Conservation (phyloP, 2,329 filamentous ascomycete species). For the Fusarium armeniacum region DNA sequence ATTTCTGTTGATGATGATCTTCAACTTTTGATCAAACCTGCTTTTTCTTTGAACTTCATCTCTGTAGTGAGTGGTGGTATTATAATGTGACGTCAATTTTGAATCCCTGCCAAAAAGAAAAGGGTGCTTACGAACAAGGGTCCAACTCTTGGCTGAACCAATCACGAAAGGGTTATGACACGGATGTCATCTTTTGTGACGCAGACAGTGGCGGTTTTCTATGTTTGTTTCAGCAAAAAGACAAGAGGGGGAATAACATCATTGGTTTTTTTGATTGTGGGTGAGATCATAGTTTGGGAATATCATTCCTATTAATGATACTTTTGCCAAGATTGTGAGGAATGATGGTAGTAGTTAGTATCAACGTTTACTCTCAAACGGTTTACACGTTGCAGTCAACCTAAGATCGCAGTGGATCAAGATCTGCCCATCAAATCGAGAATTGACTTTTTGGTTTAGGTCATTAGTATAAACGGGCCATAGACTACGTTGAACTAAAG, state of each 20-base stretch:
- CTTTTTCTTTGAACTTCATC: conserved; percentile 10
- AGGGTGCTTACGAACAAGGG: conserved; percentile 20
- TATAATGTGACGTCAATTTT: conserved; percentile 36
- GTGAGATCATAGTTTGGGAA: conserved; percentile 6
- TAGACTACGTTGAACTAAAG: background rate
- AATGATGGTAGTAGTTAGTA: background rate
- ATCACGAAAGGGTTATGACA: conserved; percentile 36
- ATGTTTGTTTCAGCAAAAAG: conserved; percentile 4
- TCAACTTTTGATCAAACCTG: conserved; percentile 33
- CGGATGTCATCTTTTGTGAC: conserved; percentile 29
- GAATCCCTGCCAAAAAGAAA: background rate
- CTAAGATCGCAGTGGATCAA: conserved; percentile 22
- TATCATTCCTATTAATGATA: background rate
- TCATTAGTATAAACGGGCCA: background rate
- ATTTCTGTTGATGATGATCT: conserved; percentile 15
- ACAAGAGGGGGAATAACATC: too few relatives aligned
- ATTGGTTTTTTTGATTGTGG: background rate
- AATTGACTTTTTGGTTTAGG: background rate
- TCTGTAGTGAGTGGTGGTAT: background rate
- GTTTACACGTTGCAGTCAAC: conserved; percentile 1
- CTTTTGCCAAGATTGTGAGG: conserved; percentile 10
- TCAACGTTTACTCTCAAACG: conserved; percentile 16
- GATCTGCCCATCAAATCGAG: conserved; percentile 11
- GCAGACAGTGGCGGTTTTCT: conserved; percentile 9
- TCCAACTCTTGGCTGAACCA: conserved; percentile 17